These are phyloP conservation scores for Phyllosticta citrichinensis DNA, from an alignment of 2,329 filamentous ascomycete species.

Conservation along the genomic window DNA sequence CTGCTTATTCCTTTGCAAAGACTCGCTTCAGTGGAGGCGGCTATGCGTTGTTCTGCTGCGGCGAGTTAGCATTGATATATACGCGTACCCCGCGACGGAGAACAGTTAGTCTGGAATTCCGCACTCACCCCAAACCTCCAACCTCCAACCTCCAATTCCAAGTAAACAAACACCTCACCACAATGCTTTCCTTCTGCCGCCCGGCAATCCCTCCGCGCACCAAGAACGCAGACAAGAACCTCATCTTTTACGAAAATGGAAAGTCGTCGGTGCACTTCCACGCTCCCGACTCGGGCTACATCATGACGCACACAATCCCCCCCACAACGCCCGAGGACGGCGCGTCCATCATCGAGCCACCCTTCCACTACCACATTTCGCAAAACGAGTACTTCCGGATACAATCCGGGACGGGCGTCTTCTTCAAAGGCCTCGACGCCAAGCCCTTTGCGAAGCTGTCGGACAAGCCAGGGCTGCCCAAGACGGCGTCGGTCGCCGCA, in stretches of 20 bases:
- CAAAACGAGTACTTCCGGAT: background rate
- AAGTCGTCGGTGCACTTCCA: background rate
- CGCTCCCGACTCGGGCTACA: background rate
- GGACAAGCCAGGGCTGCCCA: background rate
- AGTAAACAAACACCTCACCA: background rate
- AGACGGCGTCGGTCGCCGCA: background rate
- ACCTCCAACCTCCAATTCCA: background rate
- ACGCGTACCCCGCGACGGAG: background rate
- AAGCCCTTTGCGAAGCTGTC: background rate
- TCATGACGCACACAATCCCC: background rate
- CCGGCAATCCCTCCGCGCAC: background rate
- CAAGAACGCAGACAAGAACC: background rate
- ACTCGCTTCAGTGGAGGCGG: background rate
- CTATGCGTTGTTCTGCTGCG: background rate
- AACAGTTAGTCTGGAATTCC: background rate
- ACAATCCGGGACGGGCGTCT: background rate
- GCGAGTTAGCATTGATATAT: background rate
- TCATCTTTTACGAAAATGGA: background rate
- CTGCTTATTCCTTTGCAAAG: background rate
- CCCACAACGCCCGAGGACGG: background rate
- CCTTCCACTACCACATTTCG: background rate
- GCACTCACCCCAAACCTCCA: background rate
- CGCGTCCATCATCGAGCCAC: background rate
- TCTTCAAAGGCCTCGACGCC: background rate
- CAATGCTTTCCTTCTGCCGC: background rate